Conservation (phyloP, 768 basidiomycete genomes). For the Amanita phalloides region DNA sequence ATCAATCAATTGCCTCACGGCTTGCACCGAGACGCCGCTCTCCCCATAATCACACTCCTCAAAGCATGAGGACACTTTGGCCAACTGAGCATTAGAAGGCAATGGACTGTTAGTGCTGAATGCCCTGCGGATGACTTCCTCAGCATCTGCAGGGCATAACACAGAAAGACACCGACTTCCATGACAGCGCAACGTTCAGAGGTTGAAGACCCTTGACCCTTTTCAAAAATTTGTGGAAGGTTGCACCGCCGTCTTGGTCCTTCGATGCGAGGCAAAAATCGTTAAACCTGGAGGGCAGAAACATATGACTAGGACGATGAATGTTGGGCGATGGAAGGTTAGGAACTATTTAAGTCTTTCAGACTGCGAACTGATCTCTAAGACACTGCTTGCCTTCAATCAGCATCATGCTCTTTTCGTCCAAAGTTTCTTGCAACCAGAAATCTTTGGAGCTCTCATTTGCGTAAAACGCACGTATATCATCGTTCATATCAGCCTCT, state of each 20-base stretch:
- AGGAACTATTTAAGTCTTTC: slow-evolving; percentile 1
- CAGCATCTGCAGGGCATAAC: neutral
- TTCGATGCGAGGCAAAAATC: neutral
- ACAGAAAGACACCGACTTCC: slow-evolving; percentile 39
- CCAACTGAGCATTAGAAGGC: slow-evolving; percentile 21
- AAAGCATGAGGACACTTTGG: slow-evolving; percentile 16
- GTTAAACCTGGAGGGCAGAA: neutral
- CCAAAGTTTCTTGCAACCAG: neutral
- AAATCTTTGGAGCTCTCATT: neutral
- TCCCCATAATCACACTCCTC: slow-evolving; percentile 3
- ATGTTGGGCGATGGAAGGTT: neutral
- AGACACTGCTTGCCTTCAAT: slow-evolving; percentile 3
- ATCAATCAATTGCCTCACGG: neutral
- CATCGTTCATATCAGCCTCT: neutral
- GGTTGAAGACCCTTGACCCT: slow-evolving; percentile 50
- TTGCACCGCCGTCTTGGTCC: neutral
- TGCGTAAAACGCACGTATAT: neutral
- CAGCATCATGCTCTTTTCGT: slow-evolving; percentile 2
- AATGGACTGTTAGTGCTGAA: slow-evolving; percentile 33
- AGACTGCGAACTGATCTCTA: neutral
- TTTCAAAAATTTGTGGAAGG: slow-evolving; percentile 27
- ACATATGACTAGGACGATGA: neutral
- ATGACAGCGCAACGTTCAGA: slow-evolving; percentile 50
- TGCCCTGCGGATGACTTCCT: slow-evolving; percentile 23
- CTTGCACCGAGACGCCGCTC: neutral